Evolutionary conservation across 2,329 filamentous ascomycete species (phyloP).

Genomic region (Fusarium tjaetaba): DNA sequence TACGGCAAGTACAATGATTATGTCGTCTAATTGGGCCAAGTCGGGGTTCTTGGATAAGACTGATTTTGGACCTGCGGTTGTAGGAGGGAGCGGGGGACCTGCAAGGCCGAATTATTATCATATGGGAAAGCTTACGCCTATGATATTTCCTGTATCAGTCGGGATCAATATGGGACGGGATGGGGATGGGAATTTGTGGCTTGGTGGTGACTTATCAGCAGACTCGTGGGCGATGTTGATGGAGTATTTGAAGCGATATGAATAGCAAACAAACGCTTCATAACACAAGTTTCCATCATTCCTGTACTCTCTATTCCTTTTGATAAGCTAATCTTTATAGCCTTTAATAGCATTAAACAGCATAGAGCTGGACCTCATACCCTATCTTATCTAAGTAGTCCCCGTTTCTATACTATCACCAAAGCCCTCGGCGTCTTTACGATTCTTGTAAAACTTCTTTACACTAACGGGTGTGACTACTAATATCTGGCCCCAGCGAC

Average conservation of each 20-base stretch:
- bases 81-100: neutral
- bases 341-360: too few relatives aligned
- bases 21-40: neutral
- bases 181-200: neutral
- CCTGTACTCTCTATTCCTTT: too few relatives aligned
- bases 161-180: neutral
- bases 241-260: neutral
- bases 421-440: neutral
- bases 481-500: neutral
- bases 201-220: neutral
- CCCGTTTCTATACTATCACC: too few relatives aligned
- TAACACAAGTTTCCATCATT: neutral
- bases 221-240: neutral
- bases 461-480: neutral
- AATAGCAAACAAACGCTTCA: neutral
- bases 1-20: neutral
- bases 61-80: neutral
- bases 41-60: neutral
- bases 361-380: too few relatives aligned
- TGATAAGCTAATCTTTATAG: too few relatives aligned
- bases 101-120: neutral
- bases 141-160: neutral
- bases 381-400: too few relatives aligned
- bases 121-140: neutral
- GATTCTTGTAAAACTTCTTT: rapidly evolving